These are phyloP conservation scores for Phytophthora megakarya DNA, from an alignment of 352 stramenopile genomes.

Conservation along the genomic window DNA sequence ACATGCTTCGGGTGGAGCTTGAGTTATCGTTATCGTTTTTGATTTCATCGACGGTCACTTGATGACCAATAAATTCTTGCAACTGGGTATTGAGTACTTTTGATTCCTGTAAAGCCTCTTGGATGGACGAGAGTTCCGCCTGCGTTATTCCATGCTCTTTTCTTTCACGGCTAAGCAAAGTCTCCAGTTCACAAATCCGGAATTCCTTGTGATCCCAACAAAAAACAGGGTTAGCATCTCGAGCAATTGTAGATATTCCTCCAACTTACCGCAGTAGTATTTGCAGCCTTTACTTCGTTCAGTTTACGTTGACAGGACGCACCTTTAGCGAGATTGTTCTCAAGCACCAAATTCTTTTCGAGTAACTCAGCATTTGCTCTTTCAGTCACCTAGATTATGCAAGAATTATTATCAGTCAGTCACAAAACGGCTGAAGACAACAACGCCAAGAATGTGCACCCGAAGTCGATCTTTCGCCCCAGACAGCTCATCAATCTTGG, in stretches of 20 bases:
- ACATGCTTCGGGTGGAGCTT: constrained; percentile 17
- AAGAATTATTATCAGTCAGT: neutral
- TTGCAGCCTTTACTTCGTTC: constrained; percentile 65
- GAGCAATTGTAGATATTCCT: neutral
- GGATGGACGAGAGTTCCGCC: constrained; percentile 38
- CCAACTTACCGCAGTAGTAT: constrained; percentile 59
- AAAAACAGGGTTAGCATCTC: neutral
- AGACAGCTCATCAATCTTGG: constrained; percentile 67
- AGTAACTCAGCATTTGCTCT: constrained; percentile 59
- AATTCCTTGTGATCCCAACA: constrained; percentile 51
- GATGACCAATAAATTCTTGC: constrained; percentile 41
- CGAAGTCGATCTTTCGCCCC: constrained; percentile 57
- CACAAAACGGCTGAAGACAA: neutral
- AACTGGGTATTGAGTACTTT: constrained; percentile 54
- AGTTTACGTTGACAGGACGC: constrained; percentile 64
- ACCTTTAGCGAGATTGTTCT: constrained; percentile 54
- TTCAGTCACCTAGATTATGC: constrained; percentile 49
- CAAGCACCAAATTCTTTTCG: constrained; percentile 58
- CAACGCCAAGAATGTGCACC: constrained; percentile 28
- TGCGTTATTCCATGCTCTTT: constrained; percentile 35
- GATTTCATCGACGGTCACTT: constrained; percentile 11
- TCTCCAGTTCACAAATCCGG: constrained; percentile 59
- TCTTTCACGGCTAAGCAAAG: constrained; percentile 36
- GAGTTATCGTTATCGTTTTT: neutral
- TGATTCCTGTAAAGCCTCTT: constrained; percentile 44